Conservation (phyloP, 2,329 filamentous ascomycete species). For the Fusarium tanahbumbuense region DNA sequence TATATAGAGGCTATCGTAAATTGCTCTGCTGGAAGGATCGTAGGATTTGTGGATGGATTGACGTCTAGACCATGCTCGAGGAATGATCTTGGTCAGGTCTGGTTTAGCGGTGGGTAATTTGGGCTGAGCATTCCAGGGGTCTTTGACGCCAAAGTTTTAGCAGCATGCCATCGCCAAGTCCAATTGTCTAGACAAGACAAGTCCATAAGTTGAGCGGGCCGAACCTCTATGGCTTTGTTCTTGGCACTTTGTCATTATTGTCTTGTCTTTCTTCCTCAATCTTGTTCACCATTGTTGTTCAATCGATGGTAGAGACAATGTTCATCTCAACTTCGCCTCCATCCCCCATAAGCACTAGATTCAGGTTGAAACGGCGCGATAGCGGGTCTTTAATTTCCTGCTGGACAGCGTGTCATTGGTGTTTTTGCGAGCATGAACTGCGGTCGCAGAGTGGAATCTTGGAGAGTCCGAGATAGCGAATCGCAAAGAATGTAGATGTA, state of each 20-base stretch:
- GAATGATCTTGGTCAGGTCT: conserved; percentile 22
- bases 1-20: neutral
- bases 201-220: neutral
- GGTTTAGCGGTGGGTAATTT: conserved; percentile 9
- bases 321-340: neutral
- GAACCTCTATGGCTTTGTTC: neutral
- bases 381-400: conserved; percentile 12
- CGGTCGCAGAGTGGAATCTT: neutral
- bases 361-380: conserved; percentile 11
- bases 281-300: too few relatives aligned
- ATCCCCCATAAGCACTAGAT: conserved; percentile 12
- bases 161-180: conserved; percentile 11
- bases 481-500: neutral
- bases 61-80: conserved; percentile 22
- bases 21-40: neutral
- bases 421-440: neutral
- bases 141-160: neutral
- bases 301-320: neutral
- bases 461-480: neutral
- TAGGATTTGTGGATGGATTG: conserved; percentile 9
- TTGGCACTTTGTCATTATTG: neutral
- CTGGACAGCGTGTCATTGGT: neutral
- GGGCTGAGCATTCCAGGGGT: conserved; percentile 24
- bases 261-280: neutral
- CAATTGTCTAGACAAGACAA: neutral